Conservation (phyloP, 139 green algal species). For the Micractinium conductrix region DNA sequence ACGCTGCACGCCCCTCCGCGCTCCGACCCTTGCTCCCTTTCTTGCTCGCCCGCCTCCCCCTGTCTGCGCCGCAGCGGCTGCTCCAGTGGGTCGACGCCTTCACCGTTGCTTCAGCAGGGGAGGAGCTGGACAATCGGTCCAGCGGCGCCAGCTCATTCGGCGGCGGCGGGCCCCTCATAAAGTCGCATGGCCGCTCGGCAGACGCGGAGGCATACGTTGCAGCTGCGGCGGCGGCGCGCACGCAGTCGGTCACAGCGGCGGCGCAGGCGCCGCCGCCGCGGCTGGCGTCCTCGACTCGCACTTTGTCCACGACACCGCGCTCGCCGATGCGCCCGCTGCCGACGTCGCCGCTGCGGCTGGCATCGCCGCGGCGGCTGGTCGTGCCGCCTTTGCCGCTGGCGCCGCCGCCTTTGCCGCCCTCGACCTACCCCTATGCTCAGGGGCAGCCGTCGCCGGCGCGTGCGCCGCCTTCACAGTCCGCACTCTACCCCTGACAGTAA, state of each 20-base stretch:
- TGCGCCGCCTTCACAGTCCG: too few relatives aligned
- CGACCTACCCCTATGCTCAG: too few relatives aligned
- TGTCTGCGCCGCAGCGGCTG: constrained; percentile 11
- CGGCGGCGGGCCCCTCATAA: neutral
- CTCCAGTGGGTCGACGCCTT: constrained; percentile 24
- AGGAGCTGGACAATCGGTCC: neutral
- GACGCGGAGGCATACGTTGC: constrained; percentile 22
- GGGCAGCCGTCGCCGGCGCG: too few relatives aligned
- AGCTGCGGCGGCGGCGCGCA: neutral
- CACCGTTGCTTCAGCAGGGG: neutral
- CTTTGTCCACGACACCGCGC: too few relatives aligned
- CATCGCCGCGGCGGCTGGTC: neutral
- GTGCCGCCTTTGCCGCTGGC: neutral
- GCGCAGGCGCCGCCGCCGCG: neutral
- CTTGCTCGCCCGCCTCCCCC: neutral
- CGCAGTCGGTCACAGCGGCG: neutral
- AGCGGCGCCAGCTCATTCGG: neutral
- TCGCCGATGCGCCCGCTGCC: neutral
- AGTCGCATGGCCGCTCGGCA: constrained; percentile 12
- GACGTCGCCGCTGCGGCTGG: neutral
- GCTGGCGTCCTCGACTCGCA: neutral
- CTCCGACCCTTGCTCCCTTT: neutral
- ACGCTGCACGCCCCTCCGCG: neutral
- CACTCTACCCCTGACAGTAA: too few relatives aligned
- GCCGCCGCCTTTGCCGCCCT: neutral